Evolutionary conservation across 1,284 basidiomycete genomes (phyloP).

Genomic region (Microbotryum scabiosae): DNA sequence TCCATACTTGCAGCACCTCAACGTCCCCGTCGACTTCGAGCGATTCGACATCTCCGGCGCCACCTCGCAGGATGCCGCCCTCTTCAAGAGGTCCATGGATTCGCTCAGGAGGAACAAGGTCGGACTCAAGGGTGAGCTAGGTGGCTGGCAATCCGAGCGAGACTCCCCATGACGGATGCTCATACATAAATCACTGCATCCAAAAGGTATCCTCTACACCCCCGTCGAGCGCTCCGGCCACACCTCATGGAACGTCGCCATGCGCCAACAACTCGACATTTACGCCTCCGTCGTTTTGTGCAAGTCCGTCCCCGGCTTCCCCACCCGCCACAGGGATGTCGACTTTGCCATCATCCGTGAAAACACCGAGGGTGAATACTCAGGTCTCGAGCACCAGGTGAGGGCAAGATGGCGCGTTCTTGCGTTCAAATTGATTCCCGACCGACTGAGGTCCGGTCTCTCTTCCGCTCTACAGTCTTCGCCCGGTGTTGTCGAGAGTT

Average conservation of each 20-base stretch:
- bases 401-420: neutral
- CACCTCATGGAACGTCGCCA: constrained; percentile 99
- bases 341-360: constrained; percentile 99
- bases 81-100: constrained; percentile 97
- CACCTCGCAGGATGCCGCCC: constrained; percentile 83
- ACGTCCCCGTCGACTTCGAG: constrained; percentile 91
- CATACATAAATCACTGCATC: neutral
- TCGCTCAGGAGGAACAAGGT: constrained; percentile 94
- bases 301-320: constrained; percentile 95
- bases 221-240: constrained; percentile 93
- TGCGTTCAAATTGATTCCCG: neutral
- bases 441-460: neutral
- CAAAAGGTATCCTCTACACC: constrained; percentile 89
- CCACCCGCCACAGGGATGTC: constrained; percentile 91
- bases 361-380: constrained; percentile 99
- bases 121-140: constrained; percentile 77
- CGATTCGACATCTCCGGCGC: constrained; percentile 97
- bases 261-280: constrained; percentile 98
- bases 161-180: neutral
- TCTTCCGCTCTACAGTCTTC: constrained; percentile 53
- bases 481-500: constrained; percentile 95
- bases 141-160: neutral
- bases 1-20: constrained; percentile 51
- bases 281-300: constrained; percentile 97
- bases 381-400: constrained; percentile 87